These are phyloP conservation scores for Fusarium tuaranense DNA, from an alignment of 2,329 filamentous ascomycete genomes.

Conservation along the genomic window DNA sequence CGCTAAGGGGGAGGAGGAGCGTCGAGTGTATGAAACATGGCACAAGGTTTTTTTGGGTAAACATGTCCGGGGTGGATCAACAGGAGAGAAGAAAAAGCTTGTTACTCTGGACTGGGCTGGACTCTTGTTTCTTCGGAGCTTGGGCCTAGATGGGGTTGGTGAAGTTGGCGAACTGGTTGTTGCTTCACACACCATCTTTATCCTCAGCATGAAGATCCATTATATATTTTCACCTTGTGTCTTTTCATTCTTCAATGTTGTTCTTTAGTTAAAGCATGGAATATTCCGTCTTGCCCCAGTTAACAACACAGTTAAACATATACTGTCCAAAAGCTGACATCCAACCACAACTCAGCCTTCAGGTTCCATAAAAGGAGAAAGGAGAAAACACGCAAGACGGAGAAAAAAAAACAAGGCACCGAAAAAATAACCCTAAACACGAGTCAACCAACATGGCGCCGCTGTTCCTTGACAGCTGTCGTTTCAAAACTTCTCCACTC, in stretches of 20 bases:
- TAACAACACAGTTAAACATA: background rate
- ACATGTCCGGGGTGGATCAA: background rate
- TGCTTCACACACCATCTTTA: background rate
- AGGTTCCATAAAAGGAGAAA: conserved; percentile 8
- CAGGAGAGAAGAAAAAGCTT: background rate
- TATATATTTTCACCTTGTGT: background rate
- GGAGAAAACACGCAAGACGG: background rate
- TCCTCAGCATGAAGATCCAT: background rate
- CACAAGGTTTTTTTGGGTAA: background rate
- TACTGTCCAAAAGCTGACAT: background rate
- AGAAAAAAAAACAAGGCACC: background rate
- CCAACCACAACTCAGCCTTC: background rate
- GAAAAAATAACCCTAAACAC: background rate
- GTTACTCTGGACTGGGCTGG: background rate
- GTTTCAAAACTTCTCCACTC: conserved; percentile 35
- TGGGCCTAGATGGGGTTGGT: background rate
- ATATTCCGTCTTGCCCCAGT: background rate
- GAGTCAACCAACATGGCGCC: conserved; percentile 17
- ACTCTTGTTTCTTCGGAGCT: background rate
- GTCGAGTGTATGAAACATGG: background rate
- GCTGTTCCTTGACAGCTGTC: conserved; percentile 16
- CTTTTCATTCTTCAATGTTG: background rate
- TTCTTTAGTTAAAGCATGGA: background rate
- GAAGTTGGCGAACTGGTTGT: background rate
- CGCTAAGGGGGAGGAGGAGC: background rate